Base-by-base conservation (phyloP, 495 filamentous ascomycete species). In the Penicillium waksmanii region DNA sequence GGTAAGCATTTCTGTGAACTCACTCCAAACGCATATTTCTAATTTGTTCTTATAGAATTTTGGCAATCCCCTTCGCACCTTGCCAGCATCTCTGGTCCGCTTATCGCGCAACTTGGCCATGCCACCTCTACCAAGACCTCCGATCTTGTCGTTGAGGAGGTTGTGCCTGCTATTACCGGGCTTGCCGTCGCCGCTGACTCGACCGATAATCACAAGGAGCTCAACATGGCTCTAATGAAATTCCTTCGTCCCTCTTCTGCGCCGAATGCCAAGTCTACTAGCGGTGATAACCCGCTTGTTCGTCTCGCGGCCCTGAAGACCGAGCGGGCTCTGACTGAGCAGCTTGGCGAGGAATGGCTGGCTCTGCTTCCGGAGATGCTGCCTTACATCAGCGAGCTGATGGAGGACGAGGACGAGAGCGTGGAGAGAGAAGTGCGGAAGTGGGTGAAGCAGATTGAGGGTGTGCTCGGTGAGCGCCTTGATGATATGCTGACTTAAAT, bases 11-110 rank as follows among this genome's bases (percentile, higher is more conserved):
- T 10, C 47, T 11, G 31, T 53, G 1, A 17, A 31, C 12, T 53
- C n/a, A 34, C 40, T 23, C 11, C 11, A 15, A 27, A 13, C 19
- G 44, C 8, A n/a, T 7, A 10, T 31, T 44, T 3, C 55, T 31
- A 13, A 57, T 8, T 5, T 19, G 10, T 49, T 52, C 18, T 49
- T 36, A 18, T 55, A 82, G 80, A 81, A 87, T 93, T 79, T 91
- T 98, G 92, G 92, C 92, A 96, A 82, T 85, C 89, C 3, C 94
- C 95, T 9, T 81, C 89, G 3, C 92, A 96, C 69, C 96, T 96
- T 66, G 78, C 75, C 58, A 81, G 81, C 25, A 84, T 98, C 15
- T 82, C 86, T 11, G 77, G 82, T 2, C 82, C 89, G 12, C 80
- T 98, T 18, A 77, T 90, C 34, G 72, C 81, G 21, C 90, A 93